Evolutionary conservation across 176 grass and related monocot genomes (phyloP).

Genomic region (Oryza rufipogon): DNA sequence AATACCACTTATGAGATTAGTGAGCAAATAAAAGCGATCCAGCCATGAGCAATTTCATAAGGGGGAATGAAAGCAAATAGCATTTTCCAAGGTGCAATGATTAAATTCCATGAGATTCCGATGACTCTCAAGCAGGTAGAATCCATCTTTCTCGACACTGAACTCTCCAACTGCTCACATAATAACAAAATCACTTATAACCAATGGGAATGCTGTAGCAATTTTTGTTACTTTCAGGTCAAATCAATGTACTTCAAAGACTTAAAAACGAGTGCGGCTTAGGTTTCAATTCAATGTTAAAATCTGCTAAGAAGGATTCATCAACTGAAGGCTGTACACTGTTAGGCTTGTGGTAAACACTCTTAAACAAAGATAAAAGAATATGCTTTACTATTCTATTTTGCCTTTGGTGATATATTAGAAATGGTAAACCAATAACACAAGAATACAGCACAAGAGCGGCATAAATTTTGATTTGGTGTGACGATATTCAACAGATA

Average conservation of each 20-base stretch:
- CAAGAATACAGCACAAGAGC: neutral
- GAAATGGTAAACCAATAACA: neutral
- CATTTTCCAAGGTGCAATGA: constrained; percentile 69
- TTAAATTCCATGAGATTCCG: constrained; percentile 59
- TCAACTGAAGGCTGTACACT: neutral
- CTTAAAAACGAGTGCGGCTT: neutral
- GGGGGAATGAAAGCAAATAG: constrained; percentile 82
- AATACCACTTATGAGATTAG: constrained; percentile 80
- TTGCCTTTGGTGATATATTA: neutral
- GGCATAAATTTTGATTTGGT: neutral
- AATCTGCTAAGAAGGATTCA: neutral
- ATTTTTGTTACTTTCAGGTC: neutral
- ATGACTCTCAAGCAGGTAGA: constrained; percentile 29
- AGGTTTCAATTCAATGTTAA: neutral
- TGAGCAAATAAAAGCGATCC: constrained; percentile 78
- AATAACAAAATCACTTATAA: constrained; percentile 17
- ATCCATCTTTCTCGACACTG: constrained; percentile 55
- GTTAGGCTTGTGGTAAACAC: neutral
- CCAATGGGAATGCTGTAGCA: neutral
- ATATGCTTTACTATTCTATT: neutral
- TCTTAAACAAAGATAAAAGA: neutral
- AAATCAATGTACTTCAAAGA: neutral
- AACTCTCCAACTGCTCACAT: constrained; percentile 55
- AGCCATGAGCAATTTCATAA: constrained; percentile 73
- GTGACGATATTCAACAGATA: neutral